These are phyloP conservation scores for Cladosporium sp. DNA, from an alignment of 2,329 filamentous ascomycete genomes.

Conservation along the genomic window DNA sequence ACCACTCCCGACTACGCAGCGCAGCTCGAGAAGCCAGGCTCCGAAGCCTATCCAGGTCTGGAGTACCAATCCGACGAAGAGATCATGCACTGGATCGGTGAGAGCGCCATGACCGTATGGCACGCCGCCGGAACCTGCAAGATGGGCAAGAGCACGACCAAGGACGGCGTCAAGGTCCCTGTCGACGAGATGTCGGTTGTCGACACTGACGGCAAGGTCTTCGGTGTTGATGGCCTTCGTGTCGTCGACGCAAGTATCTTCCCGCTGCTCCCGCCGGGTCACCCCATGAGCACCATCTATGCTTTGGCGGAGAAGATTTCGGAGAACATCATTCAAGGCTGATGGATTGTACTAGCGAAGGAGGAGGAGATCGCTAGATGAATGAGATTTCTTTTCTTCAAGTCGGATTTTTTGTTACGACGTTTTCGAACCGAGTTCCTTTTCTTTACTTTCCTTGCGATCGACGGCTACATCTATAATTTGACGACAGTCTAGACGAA, in stretches of 20 bases:
- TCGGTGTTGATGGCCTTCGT: slow-evolving; percentile 20
- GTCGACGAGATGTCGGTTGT: slow-evolving; percentile 21
- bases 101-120: slow-evolving; percentile 9
- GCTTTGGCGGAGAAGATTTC: slow-evolving; percentile 10
- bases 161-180: not conserved
- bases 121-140: slow-evolving; percentile 16
- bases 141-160: slow-evolving; percentile 18
- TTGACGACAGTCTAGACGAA: not conserved
- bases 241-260: slow-evolving; percentile 24
- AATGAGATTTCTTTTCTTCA: not conserved
- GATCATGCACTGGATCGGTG: slow-evolving; percentile 9
- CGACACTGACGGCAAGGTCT: slow-evolving; percentile 19
- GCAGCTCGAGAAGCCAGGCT: not conserved
- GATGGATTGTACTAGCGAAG: not conserved
- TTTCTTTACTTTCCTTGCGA: slow-evolving; percentile 1
- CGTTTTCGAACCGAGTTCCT: not conserved
- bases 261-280: slow-evolving; percentile 24
- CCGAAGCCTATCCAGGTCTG: slow-evolving; percentile 28
- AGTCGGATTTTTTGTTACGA: not conserved
- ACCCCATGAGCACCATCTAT: slow-evolving; percentile 23
- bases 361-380: no score
- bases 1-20: not conserved
- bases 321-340: slow-evolving; percentile 3
- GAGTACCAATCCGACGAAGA: slow-evolving; percentile 11
- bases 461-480: not conserved